A percentile compares a stretch with the other conserved stretches of the same genome.
These are phyloP conservation scores for Blastocystis sp. DNA, from an alignment of 352 stramenopile genomes.

Conservation along the genomic window DNA sequence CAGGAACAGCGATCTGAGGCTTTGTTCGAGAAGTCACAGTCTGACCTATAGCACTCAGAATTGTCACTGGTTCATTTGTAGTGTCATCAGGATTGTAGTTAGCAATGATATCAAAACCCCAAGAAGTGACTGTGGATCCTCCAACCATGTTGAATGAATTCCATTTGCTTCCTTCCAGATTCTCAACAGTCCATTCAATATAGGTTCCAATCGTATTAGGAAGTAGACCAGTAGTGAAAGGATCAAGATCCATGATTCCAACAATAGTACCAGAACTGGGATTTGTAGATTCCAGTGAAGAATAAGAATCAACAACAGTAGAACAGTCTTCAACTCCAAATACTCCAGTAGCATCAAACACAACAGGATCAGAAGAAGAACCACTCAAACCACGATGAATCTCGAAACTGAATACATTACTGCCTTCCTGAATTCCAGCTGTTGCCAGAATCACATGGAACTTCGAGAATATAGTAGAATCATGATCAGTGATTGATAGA, in stretches of 20 bases:
- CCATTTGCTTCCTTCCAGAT: constrained; percentile 24
- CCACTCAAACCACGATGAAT: neutral
- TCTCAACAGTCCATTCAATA: constrained; percentile 19
- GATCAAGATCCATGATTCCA: constrained; percentile 9
- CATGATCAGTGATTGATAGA: neutral
- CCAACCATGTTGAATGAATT: neutral
- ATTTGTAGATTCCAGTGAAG: neutral
- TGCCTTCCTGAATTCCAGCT: neutral
- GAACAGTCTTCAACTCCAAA: constrained; percentile 37
- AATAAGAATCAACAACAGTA: constrained; percentile 6
- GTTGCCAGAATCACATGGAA: constrained; percentile 42
- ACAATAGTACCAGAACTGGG: neutral
- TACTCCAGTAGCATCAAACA: constrained; percentile 42
- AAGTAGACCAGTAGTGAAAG: neutral
- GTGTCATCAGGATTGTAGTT: neutral
- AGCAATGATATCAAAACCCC: neutral
- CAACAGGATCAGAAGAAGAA: neutral
- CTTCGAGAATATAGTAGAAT: constrained; percentile 32
- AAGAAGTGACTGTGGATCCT: neutral
- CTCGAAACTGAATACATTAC: constrained; percentile 48
- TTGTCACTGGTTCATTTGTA: neutral
- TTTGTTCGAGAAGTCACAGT: neutral
- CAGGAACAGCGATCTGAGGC: neutral
- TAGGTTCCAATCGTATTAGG: neutral
- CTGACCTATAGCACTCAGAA: neutral